phyloP scores from a whole-genome alignment of 2,329 filamentous ascomycete species.

The Fusarium tjaetaba region DNA sequence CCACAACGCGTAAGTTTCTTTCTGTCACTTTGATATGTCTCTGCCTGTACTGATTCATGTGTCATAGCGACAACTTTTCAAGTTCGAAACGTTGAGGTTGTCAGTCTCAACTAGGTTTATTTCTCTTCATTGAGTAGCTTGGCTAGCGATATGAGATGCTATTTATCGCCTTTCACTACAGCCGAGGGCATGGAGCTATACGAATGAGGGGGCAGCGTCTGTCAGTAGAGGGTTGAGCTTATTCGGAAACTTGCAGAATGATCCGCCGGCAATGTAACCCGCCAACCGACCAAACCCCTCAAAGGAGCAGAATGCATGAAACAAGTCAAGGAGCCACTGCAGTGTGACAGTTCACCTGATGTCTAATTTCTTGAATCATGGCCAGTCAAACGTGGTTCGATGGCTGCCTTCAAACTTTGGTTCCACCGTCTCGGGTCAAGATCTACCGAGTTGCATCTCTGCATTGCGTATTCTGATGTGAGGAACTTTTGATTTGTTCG shows the following conservation, averaged over 20 bases:
- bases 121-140: neutral
- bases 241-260: neutral
- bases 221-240: neutral
- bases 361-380: neutral
- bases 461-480: neutral
- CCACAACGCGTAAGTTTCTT: slow-evolving; percentile 6
- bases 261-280: slow-evolving; percentile 21
- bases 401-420: neutral
- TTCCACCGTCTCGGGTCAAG: slow-evolving; percentile 26
- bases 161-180: neutral
- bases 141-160: neutral
- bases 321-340: neutral
- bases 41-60: neutral
- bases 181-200: no score
- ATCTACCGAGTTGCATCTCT: slow-evolving; percentile 6
- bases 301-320: neutral
- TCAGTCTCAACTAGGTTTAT: slow-evolving; percentile 20
- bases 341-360: slow-evolving; percentile 11
- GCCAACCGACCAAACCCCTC: neutral
- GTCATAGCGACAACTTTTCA: slow-evolving; percentile 19
- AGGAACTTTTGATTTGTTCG: neutral
- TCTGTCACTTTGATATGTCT: no score
- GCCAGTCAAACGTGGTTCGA: neutral
- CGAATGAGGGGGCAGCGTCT: neutral
- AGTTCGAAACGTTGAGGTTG: slow-evolving; percentile 25